These are phyloP conservation scores for Sporobolomyces roseus DNA, from an alignment of 768 basidiomycete species.

Conservation along the genomic window DNA sequence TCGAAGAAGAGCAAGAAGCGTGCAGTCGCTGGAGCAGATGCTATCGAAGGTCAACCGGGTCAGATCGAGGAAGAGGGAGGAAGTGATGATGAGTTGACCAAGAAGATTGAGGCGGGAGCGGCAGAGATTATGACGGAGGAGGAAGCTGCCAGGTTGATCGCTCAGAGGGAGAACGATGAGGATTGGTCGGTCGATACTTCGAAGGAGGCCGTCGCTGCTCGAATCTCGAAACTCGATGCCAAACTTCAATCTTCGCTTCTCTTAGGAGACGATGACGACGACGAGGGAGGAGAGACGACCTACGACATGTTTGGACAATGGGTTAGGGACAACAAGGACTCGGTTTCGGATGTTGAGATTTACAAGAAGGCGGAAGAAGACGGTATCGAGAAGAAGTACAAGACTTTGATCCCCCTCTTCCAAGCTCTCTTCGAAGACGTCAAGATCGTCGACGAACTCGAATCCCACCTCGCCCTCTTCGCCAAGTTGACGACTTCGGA, in stretches of 20 bases:
- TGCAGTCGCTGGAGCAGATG: constrained; percentile 43
- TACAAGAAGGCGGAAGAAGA: constrained; percentile 86
- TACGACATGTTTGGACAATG: constrained; percentile 77
- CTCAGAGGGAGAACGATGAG: constrained; percentile 60
- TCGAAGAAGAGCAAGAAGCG: constrained; percentile 50
- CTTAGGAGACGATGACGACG: constrained; percentile 64
- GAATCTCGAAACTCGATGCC: constrained; percentile 61
- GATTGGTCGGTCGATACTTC: constrained; percentile 93
- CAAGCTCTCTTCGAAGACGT: constrained; percentile 72
- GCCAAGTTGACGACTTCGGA: constrained; percentile 83
- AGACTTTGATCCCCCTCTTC: constrained; percentile 73
- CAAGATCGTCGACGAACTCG: constrained; percentile 57
- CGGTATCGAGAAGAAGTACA: constrained; percentile 92
- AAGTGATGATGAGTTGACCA: constrained; percentile 77
- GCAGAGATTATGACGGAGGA: constrained; percentile 56
- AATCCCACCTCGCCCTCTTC: constrained; percentile 64
- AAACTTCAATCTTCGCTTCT: constrained; percentile 54
- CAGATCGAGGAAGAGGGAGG: constrained; percentile 53
- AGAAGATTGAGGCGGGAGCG: constrained; percentile 86
- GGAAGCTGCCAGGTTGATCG: constrained; percentile 50
- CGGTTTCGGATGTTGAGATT: constrained; percentile 60
- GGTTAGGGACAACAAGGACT: constrained; percentile 56
- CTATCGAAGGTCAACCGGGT: constrained; percentile 38
- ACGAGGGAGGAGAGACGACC: constrained; percentile 81
- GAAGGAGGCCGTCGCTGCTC: constrained; percentile 77